These are phyloP conservation scores for Phascolomyces articulosus DNA, from an alignment of 371 early-diverging fungal genomes.

Conservation along the genomic window DNA sequence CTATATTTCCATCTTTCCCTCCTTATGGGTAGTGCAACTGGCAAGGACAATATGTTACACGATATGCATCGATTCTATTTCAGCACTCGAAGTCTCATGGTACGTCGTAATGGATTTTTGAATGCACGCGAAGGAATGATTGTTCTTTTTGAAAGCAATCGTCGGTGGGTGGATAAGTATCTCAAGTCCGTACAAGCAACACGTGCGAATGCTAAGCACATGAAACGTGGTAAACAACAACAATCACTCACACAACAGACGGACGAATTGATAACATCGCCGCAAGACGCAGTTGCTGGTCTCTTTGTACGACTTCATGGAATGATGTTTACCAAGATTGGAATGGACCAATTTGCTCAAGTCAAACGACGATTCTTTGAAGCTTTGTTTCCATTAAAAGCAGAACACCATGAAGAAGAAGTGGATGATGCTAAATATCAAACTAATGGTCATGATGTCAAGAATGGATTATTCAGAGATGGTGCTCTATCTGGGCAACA, in stretches of 20 bases:
- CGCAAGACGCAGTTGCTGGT: conserved; percentile 32
- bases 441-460: neutral
- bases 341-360: conserved; percentile 58
- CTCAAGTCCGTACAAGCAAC: conserved; percentile 10
- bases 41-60: conserved; percentile 1
- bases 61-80: conserved; percentile 48
- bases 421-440: neutral
- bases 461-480: neutral
- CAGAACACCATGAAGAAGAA: neutral
- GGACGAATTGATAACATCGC: neutral
- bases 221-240: conserved; percentile 5
- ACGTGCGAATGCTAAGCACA: conserved; percentile 4
- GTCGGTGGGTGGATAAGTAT: conserved; percentile 38
- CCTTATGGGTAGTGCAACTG: conserved; percentile 17
- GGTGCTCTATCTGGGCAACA: conserved; percentile 17
- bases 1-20: conserved; percentile 47
- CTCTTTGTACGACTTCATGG: conserved; percentile 63
- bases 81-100: conserved; percentile 48
- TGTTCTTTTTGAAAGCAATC: conserved; percentile 46
- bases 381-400: conserved; percentile 22
- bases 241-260: conserved; percentile 8
- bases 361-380: conserved; percentile 40
- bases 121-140: conserved; percentile 52
- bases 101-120: conserved; percentile 46
- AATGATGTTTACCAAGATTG: conserved; percentile 70